phyloP scores from a whole-genome alignment of 2,329 filamentous ascomycete species.

The Stachybotrys elegans region DNA sequence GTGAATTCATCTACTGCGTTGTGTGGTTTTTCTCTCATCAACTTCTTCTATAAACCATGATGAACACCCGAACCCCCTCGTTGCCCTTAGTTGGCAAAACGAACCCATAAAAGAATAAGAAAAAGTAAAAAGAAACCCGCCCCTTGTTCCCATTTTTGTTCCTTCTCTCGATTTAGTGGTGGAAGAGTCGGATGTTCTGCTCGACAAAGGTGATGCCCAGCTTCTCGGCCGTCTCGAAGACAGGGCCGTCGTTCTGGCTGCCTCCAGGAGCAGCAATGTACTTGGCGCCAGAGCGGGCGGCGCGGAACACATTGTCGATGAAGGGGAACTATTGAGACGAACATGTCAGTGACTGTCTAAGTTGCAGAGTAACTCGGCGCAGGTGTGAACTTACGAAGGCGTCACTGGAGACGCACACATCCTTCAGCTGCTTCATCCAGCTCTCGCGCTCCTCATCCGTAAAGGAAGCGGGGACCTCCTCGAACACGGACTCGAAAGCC shows the following conservation, averaged over 20 bases:
- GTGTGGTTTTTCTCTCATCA: too few species aligned
- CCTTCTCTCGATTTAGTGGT: conserved; percentile 58
- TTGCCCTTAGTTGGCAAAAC: neutral
- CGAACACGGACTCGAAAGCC: conserved; percentile 84
- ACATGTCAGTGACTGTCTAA: conserved; percentile 22
- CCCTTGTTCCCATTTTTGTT: neutral
- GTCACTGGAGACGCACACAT: conserved; percentile 87
- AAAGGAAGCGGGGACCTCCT: conserved; percentile 80
- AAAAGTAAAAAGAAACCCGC: neutral
- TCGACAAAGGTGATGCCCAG: conserved; percentile 91
- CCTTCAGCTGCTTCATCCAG: conserved; percentile 77
- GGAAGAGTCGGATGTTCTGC: conserved; percentile 90
- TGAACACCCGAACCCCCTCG: neutral
- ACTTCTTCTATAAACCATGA: too few species aligned
- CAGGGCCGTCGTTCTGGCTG: conserved; percentile 77
- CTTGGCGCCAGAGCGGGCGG: conserved; percentile 82
- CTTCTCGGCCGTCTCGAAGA: conserved; percentile 87
- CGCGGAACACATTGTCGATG: conserved; percentile 94
- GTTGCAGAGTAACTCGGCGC: neutral
- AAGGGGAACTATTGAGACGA: conserved; percentile 75
- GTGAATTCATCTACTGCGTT: too few species aligned
- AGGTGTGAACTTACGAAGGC: conserved; percentile 72
- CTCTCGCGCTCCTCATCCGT: conserved; percentile 76
- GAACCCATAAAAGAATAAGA: neutral
- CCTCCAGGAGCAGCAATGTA: conserved; percentile 93